Percentiles rank a stretch among this genome's conserved stretches.
Evolutionary conservation across 805 yeast genomes (phyloP).

Genomic region (Candida stauntonica): DNA sequence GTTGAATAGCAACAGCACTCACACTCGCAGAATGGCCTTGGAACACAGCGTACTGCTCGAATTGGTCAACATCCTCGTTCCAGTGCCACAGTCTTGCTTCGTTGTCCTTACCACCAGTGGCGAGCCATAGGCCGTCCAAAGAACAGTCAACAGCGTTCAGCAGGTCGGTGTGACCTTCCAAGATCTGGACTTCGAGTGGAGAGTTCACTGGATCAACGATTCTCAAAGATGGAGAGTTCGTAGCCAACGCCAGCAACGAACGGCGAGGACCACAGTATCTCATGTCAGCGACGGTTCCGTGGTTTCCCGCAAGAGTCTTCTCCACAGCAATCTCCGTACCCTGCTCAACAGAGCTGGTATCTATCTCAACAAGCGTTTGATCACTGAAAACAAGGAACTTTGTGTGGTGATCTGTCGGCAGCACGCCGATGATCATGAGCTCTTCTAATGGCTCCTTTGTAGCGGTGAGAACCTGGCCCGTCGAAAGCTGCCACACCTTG

Average conservation of each 20-base stretch:
- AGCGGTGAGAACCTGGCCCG: constrained; percentile 48
- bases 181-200: constrained; percentile 57
- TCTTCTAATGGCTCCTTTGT: constrained; percentile 63
- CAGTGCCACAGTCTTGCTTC: constrained; percentile 81
- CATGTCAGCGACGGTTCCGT: constrained; percentile 92
- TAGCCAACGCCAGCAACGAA: constrained; percentile 72
- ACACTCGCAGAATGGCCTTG: constrained; percentile 87
- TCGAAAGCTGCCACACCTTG: constrained; percentile 54
- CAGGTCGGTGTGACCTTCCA: constrained; percentile 82
- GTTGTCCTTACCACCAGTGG: constrained; percentile 87
- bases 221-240: constrained; percentile 87
- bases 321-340: constrained; percentile 37
- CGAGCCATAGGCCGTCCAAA: constrained; percentile 82
- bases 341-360: constrained; percentile 29
- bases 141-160: constrained; percentile 77
- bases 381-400: constrained; percentile 68
- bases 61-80: constrained; percentile 38
- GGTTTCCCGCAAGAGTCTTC: constrained; percentile 80
- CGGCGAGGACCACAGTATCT: constrained; percentile 63
- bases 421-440: constrained; percentile 59
- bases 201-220: constrained; percentile 56
- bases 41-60: constrained; percentile 53
- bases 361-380: constrained; percentile 66
- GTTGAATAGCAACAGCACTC: constrained; percentile 73
- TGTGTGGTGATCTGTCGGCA: constrained; percentile 33